A percentile compares a stretch with the other conserved stretches of the same genome.
Conservation (phyloP, 225 moss, liverwort and hornwort genomes). For the Sphagnum contortum region DNA sequence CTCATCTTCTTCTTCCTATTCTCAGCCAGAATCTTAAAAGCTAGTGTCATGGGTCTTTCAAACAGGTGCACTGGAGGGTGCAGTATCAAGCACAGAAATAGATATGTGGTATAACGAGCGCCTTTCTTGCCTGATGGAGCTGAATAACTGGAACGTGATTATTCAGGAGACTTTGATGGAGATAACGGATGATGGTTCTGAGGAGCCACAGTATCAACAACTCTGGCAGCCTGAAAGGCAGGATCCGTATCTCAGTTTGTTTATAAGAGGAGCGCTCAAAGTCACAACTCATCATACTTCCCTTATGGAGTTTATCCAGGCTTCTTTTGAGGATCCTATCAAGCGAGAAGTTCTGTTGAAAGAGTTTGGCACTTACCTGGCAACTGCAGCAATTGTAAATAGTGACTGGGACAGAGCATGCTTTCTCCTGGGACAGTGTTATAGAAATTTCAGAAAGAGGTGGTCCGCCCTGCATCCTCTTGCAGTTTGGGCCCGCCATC, state of each 20-base stretch:
- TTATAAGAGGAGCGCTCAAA: slow-evolving; percentile 65
- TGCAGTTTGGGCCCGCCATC: slow-evolving; percentile 64
- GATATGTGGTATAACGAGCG: slow-evolving; percentile 87
- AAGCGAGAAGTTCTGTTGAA: slow-evolving; percentile 58
- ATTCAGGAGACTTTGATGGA: slow-evolving; percentile 56
- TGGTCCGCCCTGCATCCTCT: slow-evolving; percentile 82
- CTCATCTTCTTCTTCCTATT: too few species aligned
- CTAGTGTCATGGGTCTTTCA: too few species aligned
- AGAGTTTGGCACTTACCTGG: slow-evolving; percentile 64
- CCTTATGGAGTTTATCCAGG: slow-evolving; percentile 60
- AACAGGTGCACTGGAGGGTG: slow-evolving; percentile 32
- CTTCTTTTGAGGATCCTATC: slow-evolving; percentile 36
- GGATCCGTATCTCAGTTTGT: slow-evolving; percentile 61
- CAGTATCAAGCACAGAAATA: slow-evolving; percentile 49
- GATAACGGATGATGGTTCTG: slow-evolving; percentile 39
- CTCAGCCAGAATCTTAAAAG: too few species aligned
- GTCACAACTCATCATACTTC: slow-evolving; percentile 28
- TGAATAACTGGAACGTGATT: slow-evolving; percentile 64
- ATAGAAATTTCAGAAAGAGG: slow-evolving; percentile 48
- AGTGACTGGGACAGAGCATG: slow-evolving; percentile 68
- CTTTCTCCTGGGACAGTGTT: slow-evolving; percentile 64
- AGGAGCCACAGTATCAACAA: slow-evolving; percentile 45
- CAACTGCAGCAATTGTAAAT: slow-evolving; percentile 50
- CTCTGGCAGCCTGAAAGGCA: slow-evolving; percentile 62
- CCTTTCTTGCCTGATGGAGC: slow-evolving; percentile 53